phyloP scores from a whole-genome alignment of 139 green algal genomes.

The Tetradesmus lagerheimii region DNA sequence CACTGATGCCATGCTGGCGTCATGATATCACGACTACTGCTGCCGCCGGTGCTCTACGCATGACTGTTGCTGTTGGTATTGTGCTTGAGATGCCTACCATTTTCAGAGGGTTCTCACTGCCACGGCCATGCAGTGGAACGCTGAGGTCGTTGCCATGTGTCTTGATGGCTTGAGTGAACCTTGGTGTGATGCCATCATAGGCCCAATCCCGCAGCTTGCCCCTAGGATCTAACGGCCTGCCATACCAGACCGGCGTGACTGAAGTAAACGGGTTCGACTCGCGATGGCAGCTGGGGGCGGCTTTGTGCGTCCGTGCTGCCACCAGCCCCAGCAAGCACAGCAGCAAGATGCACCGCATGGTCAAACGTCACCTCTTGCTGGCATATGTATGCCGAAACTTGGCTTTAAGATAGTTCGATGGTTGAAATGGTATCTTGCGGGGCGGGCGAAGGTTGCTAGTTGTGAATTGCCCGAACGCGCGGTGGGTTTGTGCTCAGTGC shows the following conservation, averaged over 20 bases:
- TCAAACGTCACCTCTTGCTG: background rate
- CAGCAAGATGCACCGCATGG: background rate
- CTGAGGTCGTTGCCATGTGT: background rate
- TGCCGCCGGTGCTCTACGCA: too few species aligned
- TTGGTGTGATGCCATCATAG: conserved; percentile 33
- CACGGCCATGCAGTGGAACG: conserved; percentile 8
- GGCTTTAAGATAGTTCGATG: too few species aligned
- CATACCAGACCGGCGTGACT: background rate
- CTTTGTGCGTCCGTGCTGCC: background rate
- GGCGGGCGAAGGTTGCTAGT: background rate
- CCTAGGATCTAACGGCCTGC: background rate
- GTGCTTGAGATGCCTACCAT: background rate
- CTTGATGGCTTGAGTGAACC: background rate
- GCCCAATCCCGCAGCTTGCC: background rate
- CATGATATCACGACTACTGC: too few species aligned
- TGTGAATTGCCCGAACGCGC: background rate
- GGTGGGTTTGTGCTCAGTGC: background rate
- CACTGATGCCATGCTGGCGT: too few species aligned
- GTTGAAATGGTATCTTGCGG: too few species aligned
- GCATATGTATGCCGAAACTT: too few species aligned
- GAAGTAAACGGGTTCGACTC: conserved; percentile 9
- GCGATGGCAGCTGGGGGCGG: background rate
- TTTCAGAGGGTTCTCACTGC: background rate
- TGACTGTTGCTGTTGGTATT: too few species aligned
- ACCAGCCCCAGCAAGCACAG: background rate